Evolutionary conservation across 208 protist species (phyloP), one percentile per base, ranked within the genome.

Genomic region (Leishmania lainsoni): DNA sequence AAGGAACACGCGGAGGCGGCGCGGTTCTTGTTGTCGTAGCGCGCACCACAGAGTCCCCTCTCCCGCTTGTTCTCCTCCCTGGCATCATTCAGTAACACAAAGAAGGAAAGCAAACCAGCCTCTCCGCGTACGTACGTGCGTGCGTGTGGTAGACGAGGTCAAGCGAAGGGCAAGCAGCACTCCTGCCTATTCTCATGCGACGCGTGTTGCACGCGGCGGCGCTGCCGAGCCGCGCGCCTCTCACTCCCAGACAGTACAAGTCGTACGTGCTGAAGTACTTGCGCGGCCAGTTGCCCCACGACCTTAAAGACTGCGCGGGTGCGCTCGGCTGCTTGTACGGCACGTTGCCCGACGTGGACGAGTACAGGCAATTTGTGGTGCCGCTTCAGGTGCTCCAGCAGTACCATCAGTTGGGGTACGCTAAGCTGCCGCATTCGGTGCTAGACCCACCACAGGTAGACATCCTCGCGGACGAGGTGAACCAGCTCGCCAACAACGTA

Each of bases 191-290:
- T 51, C 20, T 52, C 56, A 79, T 79, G 76, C 63, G 59, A 16
- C 76, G 58, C 76, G 58, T 51, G n/a, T 22, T 52, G 42, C 58
- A 39, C 45, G 63, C 76, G n/a, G 61, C 59, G 26, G 76, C 59
- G 45, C 29, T 72, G 45, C 54, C 76, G 49, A 20, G 26, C 39
- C n/a, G 75, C 52, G 2, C 70, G 20, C 58, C 56, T 71, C 35
- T 80, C 20, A 42, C 72, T 6, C 42, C 86, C 0, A 83, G 26
- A 10, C 88, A 91, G 16, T 61, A 76, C 66, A 95, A 95, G 71
- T 89, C 90, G n/a, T 97, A 97, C 70, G 91, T 97, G 51, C 80
- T 95, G 8, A 97, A 97, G 86, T 93, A 89, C 76, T 79, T 93
- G 48, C 88, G 94, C 26, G 94, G 94, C 3, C 88, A 93, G 71